phyloP scores from a whole-genome alignment of 306 rosid species.

The Cercis canadensis region DNA sequence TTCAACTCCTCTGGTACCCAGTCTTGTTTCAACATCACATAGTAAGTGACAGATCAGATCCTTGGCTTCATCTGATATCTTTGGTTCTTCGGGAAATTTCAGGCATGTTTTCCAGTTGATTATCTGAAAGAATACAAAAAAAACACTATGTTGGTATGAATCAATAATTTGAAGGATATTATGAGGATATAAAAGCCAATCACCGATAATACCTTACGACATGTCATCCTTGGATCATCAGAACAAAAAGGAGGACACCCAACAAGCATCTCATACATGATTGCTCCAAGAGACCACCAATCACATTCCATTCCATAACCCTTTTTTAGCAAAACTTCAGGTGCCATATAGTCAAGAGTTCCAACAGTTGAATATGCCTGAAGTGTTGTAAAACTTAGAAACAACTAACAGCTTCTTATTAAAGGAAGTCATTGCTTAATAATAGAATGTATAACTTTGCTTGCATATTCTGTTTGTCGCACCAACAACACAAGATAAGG shows the following conservation, averaged over 20 bases:
- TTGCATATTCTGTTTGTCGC: conserved; percentile 28
- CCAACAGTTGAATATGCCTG: conserved; percentile 99
- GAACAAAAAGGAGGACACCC: conserved; percentile 99
- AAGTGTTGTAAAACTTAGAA: conserved; percentile 29
- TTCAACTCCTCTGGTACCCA: conserved; percentile 89
- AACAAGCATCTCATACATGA: conserved; percentile 96
- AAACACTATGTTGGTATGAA: conserved; percentile 18
- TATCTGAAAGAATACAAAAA: conserved; percentile 62
- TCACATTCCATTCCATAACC: conserved; percentile 99
- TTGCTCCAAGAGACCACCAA: conserved; percentile 99
- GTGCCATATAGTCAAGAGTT: conserved; percentile 99
- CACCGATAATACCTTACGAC: conserved; percentile 80
- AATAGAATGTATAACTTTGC: no score
- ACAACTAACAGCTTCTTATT: conserved; percentile 11
- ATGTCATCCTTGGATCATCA: conserved; percentile 97
- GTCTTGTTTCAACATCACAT: conserved; percentile 91
- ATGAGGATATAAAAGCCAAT: conserved; percentile 32
- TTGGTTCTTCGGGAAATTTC: conserved; percentile 94
- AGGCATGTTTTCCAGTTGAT: conserved; percentile 96
- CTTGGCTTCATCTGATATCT: conserved; percentile 81
- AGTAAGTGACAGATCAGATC: conserved; percentile 84
- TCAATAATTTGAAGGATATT: conserved; percentile 24
- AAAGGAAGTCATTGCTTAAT: conserved; percentile 4
- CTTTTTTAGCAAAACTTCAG: conserved; percentile 95
- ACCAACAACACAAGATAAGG: conserved; percentile 9